Base-by-base conservation (phyloP, 2,329 filamentous ascomycete genomes). In the Fusarium denticulatum region DNA sequence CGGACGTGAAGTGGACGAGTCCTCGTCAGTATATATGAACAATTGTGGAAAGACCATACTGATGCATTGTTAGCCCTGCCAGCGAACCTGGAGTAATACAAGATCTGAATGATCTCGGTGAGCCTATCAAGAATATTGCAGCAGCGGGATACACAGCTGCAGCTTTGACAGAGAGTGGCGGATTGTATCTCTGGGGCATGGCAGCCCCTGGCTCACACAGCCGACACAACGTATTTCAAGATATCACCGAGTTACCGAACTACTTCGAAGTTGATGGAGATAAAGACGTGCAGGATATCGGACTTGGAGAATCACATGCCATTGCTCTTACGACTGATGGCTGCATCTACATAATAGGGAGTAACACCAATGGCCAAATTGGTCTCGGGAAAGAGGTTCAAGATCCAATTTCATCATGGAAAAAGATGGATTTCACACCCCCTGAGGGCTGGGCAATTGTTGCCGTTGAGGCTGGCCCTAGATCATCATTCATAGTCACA, bases 121-220 rank as follows among this genome's bases (percentile, higher is more conserved):
- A 88, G 82, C 50, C 85, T 18, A 85, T 93, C 55, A 81, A 76
- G 36, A 89, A 88, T 74, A 81, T 93, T 32, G 84, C 83, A 8
- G 86, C 87, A 7, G 87, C 87, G 6, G 90, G 90, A 1, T 91
- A 90, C 76, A 80, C 87, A 6, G 81, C 88, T 5, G 89, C 88
- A 7, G 90, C 90, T 1, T 74, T 93, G 47, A 92, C 89, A 0
- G 81, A 84, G 16, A 88, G 87, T 6, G 83, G 86, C 37, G 88
- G 89, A 64, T 79, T 92, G 5, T 93, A 93, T 76, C 78, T 88
- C 30, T 93, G 91, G 90, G 91, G 91, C 6, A 78, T 78, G 49
- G 36, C 66, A 22, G 62, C 76, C 4, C 67, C 69, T 11, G 77
- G 77, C 13, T 59, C 68, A 3, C 73, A 71, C 36, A 79, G 80